Conservation (phyloP, 768 basidiomycete species). For the Vararia minispora region DNA sequence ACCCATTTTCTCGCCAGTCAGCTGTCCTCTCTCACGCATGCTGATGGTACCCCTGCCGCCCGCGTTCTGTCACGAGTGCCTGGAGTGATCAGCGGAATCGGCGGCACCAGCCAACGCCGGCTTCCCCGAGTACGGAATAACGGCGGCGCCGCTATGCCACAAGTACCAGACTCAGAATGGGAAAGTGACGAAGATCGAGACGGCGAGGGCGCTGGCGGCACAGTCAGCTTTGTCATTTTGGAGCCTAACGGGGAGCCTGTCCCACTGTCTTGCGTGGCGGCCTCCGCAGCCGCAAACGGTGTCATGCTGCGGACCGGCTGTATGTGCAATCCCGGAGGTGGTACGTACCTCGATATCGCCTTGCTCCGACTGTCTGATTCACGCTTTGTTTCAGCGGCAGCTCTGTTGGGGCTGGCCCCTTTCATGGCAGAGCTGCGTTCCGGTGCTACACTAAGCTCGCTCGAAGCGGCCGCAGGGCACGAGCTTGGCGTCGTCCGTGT, state of each 20-base stretch:
- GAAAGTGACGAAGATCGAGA: conserved; percentile 5
- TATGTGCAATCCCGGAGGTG: conserved; percentile 83
- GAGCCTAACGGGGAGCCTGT: conserved; percentile 8
- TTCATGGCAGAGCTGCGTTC: no score
- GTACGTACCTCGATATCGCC: no score
- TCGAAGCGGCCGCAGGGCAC: no score
- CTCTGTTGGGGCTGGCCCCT: no score
- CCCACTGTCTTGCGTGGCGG: conserved; percentile 35
- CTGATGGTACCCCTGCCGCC: conserved; percentile 46
- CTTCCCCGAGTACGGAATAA: conserved; percentile 18
- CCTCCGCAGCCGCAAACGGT: conserved; percentile 42
- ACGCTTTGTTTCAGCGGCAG: no score
- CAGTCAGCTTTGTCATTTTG: conserved; percentile 8
- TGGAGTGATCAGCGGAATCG: conserved; percentile 16
- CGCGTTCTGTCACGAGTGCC: conserved; percentile 59
- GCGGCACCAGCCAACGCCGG: conserved; percentile 48
- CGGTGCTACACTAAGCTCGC: no score
- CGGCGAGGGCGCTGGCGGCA: conserved; percentile 9
- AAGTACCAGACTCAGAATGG: no score
- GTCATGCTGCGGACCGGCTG: conserved; percentile 79
- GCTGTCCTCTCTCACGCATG: conserved; percentile 50
- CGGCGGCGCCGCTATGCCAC: no score
- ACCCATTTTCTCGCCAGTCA: conserved; percentile 48
- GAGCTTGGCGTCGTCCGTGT: no score
- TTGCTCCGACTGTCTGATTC: no score